phyloP scores from a whole-genome alignment of 2,329 filamentous ascomycete genomes.

The Aspergillus hortae region DNA sequence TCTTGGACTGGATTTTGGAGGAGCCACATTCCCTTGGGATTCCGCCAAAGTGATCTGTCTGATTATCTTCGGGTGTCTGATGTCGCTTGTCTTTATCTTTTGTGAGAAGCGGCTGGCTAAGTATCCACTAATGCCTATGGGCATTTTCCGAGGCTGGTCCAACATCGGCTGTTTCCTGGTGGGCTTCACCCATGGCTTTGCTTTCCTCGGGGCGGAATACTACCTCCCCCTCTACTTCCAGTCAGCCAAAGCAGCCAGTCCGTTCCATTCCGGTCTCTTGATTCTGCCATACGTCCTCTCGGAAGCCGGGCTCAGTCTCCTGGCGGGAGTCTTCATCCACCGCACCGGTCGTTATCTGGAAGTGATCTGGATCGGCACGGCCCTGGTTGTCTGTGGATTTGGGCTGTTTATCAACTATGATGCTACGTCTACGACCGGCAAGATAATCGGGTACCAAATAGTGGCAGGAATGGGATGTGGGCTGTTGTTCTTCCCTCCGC shows the following conservation, averaged over 20 bases:
- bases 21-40: constrained; percentile 51
- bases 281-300: constrained; percentile 58
- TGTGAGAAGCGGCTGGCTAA: constrained; percentile 62
- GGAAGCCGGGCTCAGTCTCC: constrained; percentile 44
- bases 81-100: constrained; percentile 53
- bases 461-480: constrained; percentile 51
- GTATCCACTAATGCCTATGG: constrained; percentile 66
- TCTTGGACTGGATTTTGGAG: constrained; percentile 54
- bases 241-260: constrained; percentile 58
- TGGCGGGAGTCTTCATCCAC: constrained; percentile 48
- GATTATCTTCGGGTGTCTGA: constrained; percentile 49
- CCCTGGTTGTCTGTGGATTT: constrained; percentile 44
- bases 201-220: constrained; percentile 64
- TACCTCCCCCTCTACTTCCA: constrained; percentile 74
- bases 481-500: constrained; percentile 53
- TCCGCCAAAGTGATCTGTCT: constrained; percentile 55
- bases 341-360: constrained; percentile 49
- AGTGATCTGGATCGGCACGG: constrained; percentile 44
- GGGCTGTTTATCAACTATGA: constrained; percentile 46
- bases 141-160: constrained; percentile 55
- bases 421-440: constrained; percentile 32
- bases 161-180: constrained; percentile 57
- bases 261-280: constrained; percentile 57
- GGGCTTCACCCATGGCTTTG: constrained; percentile 48
- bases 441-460: constrained; percentile 49